Evolutionary conservation across 352 stramenopile genomes (phyloP).

Genomic region (Pythium grandisporangium): DNA sequence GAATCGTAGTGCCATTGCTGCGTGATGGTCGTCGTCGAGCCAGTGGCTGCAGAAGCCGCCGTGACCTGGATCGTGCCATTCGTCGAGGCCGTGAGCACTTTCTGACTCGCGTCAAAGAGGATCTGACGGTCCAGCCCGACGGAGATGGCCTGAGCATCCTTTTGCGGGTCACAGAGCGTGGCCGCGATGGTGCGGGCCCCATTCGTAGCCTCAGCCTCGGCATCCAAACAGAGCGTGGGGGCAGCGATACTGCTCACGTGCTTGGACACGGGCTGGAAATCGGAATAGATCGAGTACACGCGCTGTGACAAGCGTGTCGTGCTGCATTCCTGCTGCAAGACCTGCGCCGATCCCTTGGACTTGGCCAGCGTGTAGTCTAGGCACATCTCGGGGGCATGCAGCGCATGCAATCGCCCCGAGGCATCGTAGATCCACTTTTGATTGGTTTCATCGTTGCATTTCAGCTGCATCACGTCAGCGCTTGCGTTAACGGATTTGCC

Average conservation of each 20-base stretch:
- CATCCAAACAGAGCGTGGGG: neutral
- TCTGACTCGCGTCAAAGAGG: neutral
- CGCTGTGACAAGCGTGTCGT: neutral
- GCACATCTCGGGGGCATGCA: neutral
- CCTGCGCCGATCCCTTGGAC: neutral
- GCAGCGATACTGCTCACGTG: neutral
- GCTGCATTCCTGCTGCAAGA: neutral
- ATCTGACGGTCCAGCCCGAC: neutral
- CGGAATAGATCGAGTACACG: neutral
- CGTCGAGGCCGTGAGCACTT: neutral
- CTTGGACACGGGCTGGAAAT: neutral
- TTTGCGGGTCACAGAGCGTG: neutral
- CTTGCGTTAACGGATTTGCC: neutral
- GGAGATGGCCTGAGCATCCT: neutral
- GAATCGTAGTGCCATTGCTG: conserved; percentile 3
- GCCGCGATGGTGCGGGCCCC: neutral
- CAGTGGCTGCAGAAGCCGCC: neutral
- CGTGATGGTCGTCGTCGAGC: no score
- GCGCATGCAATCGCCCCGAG: conserved; percentile 1
- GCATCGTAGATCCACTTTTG: conserved; percentile 3
- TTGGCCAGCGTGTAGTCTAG: neutral
- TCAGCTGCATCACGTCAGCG: neutral
- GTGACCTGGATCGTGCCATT: neutral
- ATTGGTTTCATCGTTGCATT: neutral
- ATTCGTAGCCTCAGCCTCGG: neutral